Conservation (phyloP, 2,329 filamentous ascomycete species). For the Neonectria punicea region DNA sequence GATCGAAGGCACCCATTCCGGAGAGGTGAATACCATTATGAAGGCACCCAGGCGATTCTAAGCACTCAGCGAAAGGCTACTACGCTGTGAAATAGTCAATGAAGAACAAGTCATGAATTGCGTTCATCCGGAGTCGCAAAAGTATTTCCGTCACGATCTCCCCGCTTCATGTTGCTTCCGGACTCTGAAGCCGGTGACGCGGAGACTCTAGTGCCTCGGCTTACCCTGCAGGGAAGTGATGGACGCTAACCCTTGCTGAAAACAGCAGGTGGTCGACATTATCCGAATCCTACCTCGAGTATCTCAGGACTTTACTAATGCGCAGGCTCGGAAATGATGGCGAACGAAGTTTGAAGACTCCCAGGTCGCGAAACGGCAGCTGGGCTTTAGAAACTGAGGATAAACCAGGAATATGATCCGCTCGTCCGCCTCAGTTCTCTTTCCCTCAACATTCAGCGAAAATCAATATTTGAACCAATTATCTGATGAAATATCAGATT, state of each 20-base stretch:
- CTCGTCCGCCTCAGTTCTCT: too few relatives aligned
- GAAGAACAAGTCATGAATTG: not conserved
- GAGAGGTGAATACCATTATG: slow-evolving; percentile 66
- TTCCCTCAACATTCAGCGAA: too few relatives aligned
- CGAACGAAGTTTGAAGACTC: not conserved
- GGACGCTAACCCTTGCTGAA: not conserved
- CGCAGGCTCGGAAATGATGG: not conserved
- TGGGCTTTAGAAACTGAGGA: too few relatives aligned
- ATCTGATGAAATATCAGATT: too few relatives aligned
- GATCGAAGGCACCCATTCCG: slow-evolving; percentile 69
- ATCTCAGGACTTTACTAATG: not conserved
- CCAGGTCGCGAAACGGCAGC: too few relatives aligned
- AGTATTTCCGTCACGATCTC: not conserved
- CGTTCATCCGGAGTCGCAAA: not conserved
- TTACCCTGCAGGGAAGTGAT: not conserved
- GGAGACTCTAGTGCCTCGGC: not conserved
- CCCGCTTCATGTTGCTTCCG: not conserved
- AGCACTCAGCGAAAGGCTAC: not conserved
- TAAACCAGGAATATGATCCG: too few relatives aligned
- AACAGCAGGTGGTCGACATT: not conserved
- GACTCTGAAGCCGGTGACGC: not conserved
- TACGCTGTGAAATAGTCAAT: not conserved
- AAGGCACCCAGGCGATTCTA: not conserved
- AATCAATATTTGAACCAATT: too few relatives aligned
- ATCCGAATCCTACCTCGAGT: not conserved